Base-by-base conservation (phyloP, 2,329 filamentous ascomycete species). In the Fusarium concolor region DNA sequence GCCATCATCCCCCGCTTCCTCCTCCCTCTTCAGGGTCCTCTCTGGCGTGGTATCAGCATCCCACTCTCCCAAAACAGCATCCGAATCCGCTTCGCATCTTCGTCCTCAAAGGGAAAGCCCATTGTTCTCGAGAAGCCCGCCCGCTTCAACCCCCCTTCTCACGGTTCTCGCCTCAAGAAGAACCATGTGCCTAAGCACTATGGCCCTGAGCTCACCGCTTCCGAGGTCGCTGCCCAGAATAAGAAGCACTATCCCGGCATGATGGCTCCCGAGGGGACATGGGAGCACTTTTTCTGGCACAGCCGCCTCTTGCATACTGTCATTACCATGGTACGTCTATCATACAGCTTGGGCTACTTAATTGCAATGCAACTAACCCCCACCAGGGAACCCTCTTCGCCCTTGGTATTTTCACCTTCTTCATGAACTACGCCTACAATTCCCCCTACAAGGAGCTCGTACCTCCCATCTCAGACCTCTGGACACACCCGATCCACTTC, bases 141-240 rank as follows among this genome's bases (percentile, higher is more conserved):
- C 74, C 92, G 90, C 77, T 98, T 97, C 85, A 92, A 92, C 46
- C 95, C 96, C 3, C 96, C 96, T 0, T 98, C 95, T 0, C 96
- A 98, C 78, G 90, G 92, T 14, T 83, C 91, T 22, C 85, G 91
- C 9, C 85, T 93, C 31, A 85, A 86, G 55, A 84, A 85, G 68
- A 77, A 76, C 79, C 79, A 75, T 26, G 78, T 82, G 9, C 89
- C 90, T 29, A 85, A 86, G 72, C 88, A 90, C 78, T 97, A 96
- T 76, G 94, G 93, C 37, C 92, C 93, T 18, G 81, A 87, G 22
- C 80, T 94, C 63, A 89, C 87, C 17, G 82, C 85, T 20, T 85
- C 89, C 51, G 91, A 97, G 78, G 80, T 84, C 50, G 82, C 86
- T 65, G 86, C 85, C 63, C 93, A 93, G 82, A 85, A 83, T 70